These are phyloP conservation scores for Paecilomyces dactylethromorphus DNA, from an alignment of 2,329 filamentous ascomycete genomes.

Conservation along the genomic window DNA sequence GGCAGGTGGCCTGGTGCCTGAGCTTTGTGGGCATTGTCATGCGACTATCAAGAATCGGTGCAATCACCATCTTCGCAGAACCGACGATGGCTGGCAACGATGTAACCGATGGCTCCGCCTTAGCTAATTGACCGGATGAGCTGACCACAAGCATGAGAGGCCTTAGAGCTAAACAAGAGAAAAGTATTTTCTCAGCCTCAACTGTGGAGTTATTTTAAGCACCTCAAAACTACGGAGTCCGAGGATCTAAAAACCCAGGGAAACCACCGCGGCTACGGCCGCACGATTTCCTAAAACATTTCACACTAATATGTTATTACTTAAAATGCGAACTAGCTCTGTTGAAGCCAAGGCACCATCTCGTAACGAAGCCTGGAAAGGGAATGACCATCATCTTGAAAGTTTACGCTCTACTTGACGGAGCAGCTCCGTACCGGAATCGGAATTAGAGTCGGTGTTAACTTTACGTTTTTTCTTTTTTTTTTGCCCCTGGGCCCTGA, in stretches of 20 bases:
- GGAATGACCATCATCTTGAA: neutral
- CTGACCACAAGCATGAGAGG: neutral
- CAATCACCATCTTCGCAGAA: neutral
- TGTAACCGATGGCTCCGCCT: neutral
- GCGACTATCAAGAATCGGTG: neutral
- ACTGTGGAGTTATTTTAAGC: neutral
- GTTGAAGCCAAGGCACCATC: neutral
- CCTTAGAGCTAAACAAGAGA: neutral
- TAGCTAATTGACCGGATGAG: slow-evolving; percentile 31
- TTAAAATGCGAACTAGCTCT: neutral
- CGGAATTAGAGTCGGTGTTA: neutral
- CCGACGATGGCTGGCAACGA: neutral
- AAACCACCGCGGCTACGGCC: slow-evolving; percentile 15
- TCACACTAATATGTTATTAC: neutral
- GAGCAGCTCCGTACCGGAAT: neutral
- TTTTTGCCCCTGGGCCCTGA: too few relatives aligned
- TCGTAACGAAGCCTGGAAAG: neutral
- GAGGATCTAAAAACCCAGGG: neutral
- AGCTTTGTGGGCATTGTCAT: neutral
- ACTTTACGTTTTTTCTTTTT: neutral
- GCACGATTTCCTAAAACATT: neutral
- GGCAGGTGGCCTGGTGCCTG: neutral
- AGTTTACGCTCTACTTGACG: neutral
- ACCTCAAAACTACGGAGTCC: neutral
- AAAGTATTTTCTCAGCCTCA: neutral